Evolutionary conservation across 2,329 filamentous ascomycete species (phyloP), one percentile per base, ranked within the genome.

Genomic region (Sarocladiaceae sp.): DNA sequence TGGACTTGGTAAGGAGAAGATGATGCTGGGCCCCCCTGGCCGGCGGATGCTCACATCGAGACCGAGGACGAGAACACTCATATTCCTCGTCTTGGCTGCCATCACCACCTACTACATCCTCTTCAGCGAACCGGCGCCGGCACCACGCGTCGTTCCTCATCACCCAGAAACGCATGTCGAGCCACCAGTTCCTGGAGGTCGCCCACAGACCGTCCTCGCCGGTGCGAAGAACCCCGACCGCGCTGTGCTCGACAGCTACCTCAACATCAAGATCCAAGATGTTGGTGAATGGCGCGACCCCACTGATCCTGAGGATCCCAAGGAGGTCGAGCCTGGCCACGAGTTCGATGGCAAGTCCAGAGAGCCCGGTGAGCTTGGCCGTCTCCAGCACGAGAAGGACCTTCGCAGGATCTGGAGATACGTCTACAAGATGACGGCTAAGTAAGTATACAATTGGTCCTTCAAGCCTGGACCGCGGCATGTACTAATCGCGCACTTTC

Each of bases 91-190:
- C 28, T 53, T 76, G 20, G 70, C 69, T 26, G 60, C 68, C 31
- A 57, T 71, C 18, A 65, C 69, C n/a, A 65, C 73, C 29, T 78
- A 76, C 58, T 73, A 70, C 58, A 56, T 76, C 39, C 55, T 75
- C 18, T 67, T 75, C 52, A 70, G 67, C 54, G 64, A 63, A 18
- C 64, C 69, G 13, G 55, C 60, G 13, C 59, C 64, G 10, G 61
- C 58, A 20, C 60, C 70, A 35, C 68, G 62, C 47, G 65, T 70
- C 20, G 69, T 71, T 10, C 68, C 67, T 2, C 66, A 65, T 42
- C 54, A 58, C 13, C 54, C 55, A 25, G 52, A 58, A 53, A 47
- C 33, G 40, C 51, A 42, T 52, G 11, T 54, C 50, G 47, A 50
- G 22, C 29, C 47, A 11, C 29, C 29, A 31, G 28, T 48, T 33